phyloP scores from a whole-genome alignment of 371 early-diverging fungal species.

The Mucor piriformis region DNA sequence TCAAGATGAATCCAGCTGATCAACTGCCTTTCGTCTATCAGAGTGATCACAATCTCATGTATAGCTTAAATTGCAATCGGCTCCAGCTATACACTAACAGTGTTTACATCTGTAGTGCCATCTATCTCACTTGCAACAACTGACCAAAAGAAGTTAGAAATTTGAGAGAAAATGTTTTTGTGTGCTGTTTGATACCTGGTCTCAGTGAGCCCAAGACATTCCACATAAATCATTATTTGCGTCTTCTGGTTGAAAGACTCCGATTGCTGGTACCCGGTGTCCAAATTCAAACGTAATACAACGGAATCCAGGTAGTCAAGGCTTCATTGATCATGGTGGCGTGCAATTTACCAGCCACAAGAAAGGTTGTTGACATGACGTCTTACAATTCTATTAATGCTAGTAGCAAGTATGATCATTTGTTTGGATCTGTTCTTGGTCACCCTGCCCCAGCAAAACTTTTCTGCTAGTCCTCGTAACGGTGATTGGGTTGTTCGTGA shows the following conservation, averaged over 20 bases:
- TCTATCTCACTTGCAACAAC: constrained; percentile 16
- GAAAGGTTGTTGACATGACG: constrained; percentile 9
- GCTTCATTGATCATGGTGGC: constrained; percentile 14
- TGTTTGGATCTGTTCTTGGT: background rate
- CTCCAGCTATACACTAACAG: constrained; percentile 6
- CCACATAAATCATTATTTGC: constrained; percentile 15
- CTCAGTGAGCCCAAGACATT: constrained; percentile 12
- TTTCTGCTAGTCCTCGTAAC: too few species aligned
- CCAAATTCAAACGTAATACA: background rate
- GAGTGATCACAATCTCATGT: background rate
- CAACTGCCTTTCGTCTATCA: background rate
- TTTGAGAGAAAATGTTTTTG: constrained; percentile 10
- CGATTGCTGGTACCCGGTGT: too few species aligned
- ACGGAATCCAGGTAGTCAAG: background rate
- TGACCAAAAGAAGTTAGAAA: constrained; percentile 4
- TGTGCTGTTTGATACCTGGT: constrained; percentile 17
- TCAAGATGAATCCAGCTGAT: too few species aligned
- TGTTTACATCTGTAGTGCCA: constrained; percentile 4
- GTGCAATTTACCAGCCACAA: too few species aligned
- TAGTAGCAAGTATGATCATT: constrained; percentile 5
- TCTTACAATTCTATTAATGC: background rate
- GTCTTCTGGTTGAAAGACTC: constrained; percentile 15
- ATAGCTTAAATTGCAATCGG: constrained; percentile 18
- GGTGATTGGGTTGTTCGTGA: too few species aligned
- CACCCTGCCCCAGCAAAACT: too few species aligned